phyloP scores from a whole-genome alignment of 192 early-diverging fungal genomes.

The Umbelopsis sp. region DNA sequence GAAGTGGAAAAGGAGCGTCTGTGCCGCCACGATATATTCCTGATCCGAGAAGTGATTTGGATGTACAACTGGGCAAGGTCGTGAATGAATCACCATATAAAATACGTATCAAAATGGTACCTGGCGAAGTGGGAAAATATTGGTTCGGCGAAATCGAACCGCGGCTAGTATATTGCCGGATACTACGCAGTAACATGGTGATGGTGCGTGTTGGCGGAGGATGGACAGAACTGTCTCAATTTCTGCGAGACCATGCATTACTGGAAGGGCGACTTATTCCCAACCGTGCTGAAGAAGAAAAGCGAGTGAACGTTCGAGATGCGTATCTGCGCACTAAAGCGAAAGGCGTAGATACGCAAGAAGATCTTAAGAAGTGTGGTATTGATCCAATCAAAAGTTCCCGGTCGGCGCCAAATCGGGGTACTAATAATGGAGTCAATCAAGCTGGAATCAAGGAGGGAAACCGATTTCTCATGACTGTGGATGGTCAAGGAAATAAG shows the following conservation, averaged over 20 bases:
- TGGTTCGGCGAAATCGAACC: constrained; percentile 68
- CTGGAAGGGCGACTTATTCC: constrained; percentile 25
- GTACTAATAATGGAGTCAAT: not conserved
- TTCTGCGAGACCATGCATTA: constrained; percentile 32
- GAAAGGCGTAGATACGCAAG: not conserved
- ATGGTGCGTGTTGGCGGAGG: constrained; percentile 74
- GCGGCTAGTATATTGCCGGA: constrained; percentile 65
- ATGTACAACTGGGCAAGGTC: constrained; percentile 60
- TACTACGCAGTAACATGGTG: constrained; percentile 61
- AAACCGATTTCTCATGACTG: constrained; percentile 39
- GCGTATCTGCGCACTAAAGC: constrained; percentile 2
- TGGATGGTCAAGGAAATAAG: constrained; percentile 36
- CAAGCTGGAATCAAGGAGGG: constrained; percentile 35
- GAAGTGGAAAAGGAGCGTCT: constrained; percentile 17
- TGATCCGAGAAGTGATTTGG: constrained; percentile 58
- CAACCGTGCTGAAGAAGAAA: not conserved
- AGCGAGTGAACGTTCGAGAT: constrained; percentile 2
- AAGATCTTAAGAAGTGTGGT: not conserved
- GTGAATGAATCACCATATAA: constrained; percentile 62
- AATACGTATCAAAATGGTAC: constrained; percentile 51
- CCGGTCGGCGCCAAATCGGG: not conserved
- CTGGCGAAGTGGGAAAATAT: constrained; percentile 62
- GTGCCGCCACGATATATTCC: constrained; percentile 43
- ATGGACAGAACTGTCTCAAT: constrained; percentile 64
- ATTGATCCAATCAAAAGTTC: constrained; percentile 2